Conservation (phyloP, 257 asterid genomes). For the Solanum etuberosum region DNA sequence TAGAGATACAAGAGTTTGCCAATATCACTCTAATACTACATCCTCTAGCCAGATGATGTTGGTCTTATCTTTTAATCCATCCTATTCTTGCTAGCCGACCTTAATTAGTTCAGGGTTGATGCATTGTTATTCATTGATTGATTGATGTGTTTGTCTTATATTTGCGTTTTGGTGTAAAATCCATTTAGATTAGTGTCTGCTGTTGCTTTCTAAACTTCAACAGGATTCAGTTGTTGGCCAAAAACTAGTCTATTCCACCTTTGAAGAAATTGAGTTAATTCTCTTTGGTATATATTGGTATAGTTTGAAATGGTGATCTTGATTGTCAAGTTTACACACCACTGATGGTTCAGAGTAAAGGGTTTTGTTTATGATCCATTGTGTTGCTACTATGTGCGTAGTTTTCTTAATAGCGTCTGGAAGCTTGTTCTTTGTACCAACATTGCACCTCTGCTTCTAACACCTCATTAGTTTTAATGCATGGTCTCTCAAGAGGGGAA, state of each 20-base stretch:
- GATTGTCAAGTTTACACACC: background rate
- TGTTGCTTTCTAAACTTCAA: background rate
- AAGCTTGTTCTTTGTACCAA: background rate
- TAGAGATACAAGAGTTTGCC: background rate
- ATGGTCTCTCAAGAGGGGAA: background rate
- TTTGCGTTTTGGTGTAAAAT: background rate
- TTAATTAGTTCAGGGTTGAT: background rate
- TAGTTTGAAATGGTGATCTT: conserved; percentile 1
- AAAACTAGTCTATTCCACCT: background rate
- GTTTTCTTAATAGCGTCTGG: background rate
- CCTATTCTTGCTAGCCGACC: background rate
- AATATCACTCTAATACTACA: background rate
- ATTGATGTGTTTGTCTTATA: background rate
- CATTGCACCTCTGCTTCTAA: background rate
- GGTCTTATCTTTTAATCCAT: background rate
- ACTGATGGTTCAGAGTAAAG: background rate
- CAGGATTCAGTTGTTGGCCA: background rate
- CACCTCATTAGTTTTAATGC: background rate
- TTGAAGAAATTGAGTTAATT: background rate
- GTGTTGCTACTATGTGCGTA: background rate
- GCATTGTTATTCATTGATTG: background rate
- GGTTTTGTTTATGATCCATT: background rate
- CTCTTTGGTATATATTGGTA: background rate
- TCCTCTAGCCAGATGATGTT: background rate
- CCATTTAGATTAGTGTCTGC: background rate